Evolutionary conservation across 805 yeast genomes (phyloP), one percentile per base, ranked within the genome.

Genomic region (Lachancea quebecensis): DNA sequence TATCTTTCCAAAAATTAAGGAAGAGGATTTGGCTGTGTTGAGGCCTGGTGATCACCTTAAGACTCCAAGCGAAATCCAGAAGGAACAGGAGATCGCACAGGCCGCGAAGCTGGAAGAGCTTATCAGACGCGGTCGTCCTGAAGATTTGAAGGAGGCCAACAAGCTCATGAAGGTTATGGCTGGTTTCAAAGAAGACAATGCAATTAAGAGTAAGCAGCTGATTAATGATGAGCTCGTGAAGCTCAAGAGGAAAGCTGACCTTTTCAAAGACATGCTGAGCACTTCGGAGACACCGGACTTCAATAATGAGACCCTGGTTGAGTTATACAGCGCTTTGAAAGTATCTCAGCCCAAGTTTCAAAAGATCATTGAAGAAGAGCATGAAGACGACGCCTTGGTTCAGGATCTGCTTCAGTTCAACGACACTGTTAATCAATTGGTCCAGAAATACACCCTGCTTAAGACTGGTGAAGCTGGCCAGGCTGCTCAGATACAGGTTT

Each of bases 121-220:
- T 50, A 85, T 93, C 50, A 81, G 98, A 67, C 77, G 97, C 57
- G 99, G 98, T 35, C 84, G 86, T 64, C 98, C 99, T 6, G 85
- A 82, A 51, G 99, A 93, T 67, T 76, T 93, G 59, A 86, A 83
- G 56, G 99, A 93, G 66, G 99, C 99, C 37, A 93, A 93, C 66
- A 87, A 85, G 55, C 75, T 93, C 65, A 93, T 93, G 99, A 89
- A 91, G 64, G 80, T 93, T 54, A 89, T 93, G 96, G 95, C 98
- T 4, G 99, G 99, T 5, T 93, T 88, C 71, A 85, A 85, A 64
- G 88, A 85, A 57, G 96, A 89, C 62, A 78, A 81, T 49, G 58
- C 62, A 10, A 70, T 75, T 15, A 70, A 75, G 49, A 85, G 88
- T 52, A 81, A 79, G 58, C 86, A 85, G 46, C 79, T 85, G 55